Evolutionary conservation across 345 rosid genomes (phyloP).

Genomic region (Hypericum androsaemum): DNA sequence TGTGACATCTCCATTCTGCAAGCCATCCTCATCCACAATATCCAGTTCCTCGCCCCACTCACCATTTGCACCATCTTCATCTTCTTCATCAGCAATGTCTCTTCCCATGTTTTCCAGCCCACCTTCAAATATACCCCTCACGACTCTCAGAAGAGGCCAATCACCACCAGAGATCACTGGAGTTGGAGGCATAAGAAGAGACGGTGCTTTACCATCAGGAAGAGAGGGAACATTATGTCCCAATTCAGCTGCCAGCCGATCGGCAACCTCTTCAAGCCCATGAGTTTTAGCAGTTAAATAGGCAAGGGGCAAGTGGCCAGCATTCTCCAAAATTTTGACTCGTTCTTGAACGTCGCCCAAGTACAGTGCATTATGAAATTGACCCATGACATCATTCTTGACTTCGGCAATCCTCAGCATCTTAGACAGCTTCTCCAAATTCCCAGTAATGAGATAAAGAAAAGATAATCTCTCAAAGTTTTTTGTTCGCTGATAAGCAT

Average conservation of each 20-base stretch:
- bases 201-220: conserved; percentile 59
- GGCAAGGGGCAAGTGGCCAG: conserved; percentile 87
- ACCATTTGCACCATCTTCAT: conserved; percentile 50
- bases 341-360: conserved; percentile 87
- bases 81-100: conserved; percentile 57
- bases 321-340: conserved; percentile 75
- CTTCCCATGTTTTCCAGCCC: conserved; percentile 53
- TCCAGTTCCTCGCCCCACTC: conserved; percentile 90
- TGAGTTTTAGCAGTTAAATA: conserved; percentile 73
- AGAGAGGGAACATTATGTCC: conserved; percentile 64
- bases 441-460: conserved; percentile 84
- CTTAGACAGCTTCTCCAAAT: conserved; percentile 70
- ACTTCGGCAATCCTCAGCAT: conserved; percentile 94
- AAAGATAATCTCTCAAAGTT: conserved; percentile 94
- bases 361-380: conserved; percentile 86
- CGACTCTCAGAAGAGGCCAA: conserved; percentile 93
- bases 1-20: conserved; percentile 49
- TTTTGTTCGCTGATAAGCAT: conserved; percentile 96
- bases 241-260: conserved; percentile 56
- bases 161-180: conserved; percentile 79
- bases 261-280: conserved; percentile 66
- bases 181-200: conserved; percentile 71
- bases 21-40: conserved; percentile 47
- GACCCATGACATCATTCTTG: conserved; percentile 91
- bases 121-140: conserved; percentile 92